Base-by-base conservation (phyloP, 2,329 filamentous ascomycete genomes). In the Atkinsonella texensis region DNA sequence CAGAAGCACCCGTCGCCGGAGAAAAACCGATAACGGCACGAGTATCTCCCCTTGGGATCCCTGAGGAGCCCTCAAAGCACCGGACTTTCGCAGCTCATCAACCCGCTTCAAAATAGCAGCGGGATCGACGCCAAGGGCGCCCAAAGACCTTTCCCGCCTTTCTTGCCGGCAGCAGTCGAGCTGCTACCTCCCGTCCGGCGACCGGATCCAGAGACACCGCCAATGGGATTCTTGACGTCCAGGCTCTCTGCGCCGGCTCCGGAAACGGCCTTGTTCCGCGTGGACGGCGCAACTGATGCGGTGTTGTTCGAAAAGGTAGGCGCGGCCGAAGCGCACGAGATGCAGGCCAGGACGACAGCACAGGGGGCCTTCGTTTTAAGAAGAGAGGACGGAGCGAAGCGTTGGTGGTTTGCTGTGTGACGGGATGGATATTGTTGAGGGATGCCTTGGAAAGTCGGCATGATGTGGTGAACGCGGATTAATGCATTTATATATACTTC, bases 271-370 rank as follows among this genome's bases (percentile, higher is more conserved):
- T 48, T 39, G 6, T 40, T 38, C 17, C 23, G 7, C 23, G 33
- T 31, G 18, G 46, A n/a, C 32, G 46, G 46, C 17, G 46, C 46
- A 41, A 31, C 17, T 28, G 17, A 11, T 6, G 23, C 17, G 45
- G 32, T 33, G 32, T 6, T 33, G 32, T 33, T 33, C 12, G 32
- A 12, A 7, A 12, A 33, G 32, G 46, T 40, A 9, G 46, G 48
- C 33, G 48, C 48, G 40, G 48, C 48, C 38, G 43, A 17, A 13
- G 40, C 40, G 13, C 39, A 15, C 10, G 48, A 42, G 48, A 49
- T 43, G 39, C 38, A 49, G 40, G 48, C 48, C n/a, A 49, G 48
- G 12, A 49, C 8, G 48, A 39, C 20, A 33, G 39, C 48, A 20
- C 32, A 20, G 15, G 9, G n/a, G 48, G 43, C 17, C 48, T 49